Evolutionary conservation across 306 rosid genomes (phyloP), one percentile per base, ranked within the genome.

Genomic region (Medicago lupulina): DNA sequence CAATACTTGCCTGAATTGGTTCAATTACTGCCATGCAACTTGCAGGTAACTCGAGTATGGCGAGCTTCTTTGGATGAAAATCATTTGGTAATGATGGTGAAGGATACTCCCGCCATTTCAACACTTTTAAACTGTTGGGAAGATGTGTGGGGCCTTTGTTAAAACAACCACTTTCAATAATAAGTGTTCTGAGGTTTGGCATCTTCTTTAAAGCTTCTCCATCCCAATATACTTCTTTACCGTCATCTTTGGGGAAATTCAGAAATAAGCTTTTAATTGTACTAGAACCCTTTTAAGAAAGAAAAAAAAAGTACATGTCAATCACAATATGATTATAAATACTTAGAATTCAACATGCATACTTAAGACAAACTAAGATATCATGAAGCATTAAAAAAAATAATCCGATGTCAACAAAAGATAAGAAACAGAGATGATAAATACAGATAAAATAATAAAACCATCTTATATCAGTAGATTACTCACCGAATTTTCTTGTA

Each of bases 141-240:
- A 79, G 67, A 55, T 73, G 41, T 19, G 36, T 5, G 3, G 78
- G 74, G 6, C 69, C 74, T 2, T 11, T 34, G 11, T 46, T 25
- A 53, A 73, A 65, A 3, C 1, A 8, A 19, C 34, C 39, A 25
- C 7, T 50, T 41, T 10, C 10, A 31, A 69, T 7, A 1, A 68
- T 10, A 23, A 68, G 67, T 14, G 34, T 16, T 31, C 10, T 69
- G 19, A 77, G 62, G 38, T 58, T 77, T 55, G 50, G 62, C 76
- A 69, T 77, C n/a, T 70, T 12, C 31, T 59, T 46, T 38, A 77
- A 77, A n/a, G 76, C 76, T 9, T 59, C 3, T 46, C 76, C 81
- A 59, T 43, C 40, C 81, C 76, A 77, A 18, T 47, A 4, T 67
- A 69, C 44, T 36, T 34, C 71, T 59, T 76, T 6, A 11, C 38